phyloP scores from a whole-genome alignment of 208 protist genomes.

The Acanthamoeba culbertsoni region DNA sequence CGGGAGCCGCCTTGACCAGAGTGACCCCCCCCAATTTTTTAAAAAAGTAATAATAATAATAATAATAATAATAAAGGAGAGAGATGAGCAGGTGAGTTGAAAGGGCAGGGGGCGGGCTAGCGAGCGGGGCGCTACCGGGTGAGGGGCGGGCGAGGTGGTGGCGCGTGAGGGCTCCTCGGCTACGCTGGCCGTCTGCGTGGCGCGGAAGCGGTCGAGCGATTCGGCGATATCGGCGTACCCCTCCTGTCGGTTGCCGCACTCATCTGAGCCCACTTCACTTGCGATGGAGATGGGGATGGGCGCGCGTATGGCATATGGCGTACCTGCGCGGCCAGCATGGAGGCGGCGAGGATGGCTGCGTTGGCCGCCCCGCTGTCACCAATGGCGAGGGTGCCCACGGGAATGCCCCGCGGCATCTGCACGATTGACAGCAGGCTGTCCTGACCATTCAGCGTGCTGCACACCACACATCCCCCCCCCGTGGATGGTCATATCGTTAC shows the following conservation, averaged over 20 bases:
- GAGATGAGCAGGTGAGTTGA: too few species aligned
- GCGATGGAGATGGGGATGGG: neutral
- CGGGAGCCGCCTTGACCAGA: neutral
- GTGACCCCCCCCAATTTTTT: too few species aligned
- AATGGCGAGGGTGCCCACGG: slow-evolving; percentile 86
- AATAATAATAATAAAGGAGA: too few species aligned
- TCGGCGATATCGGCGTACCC: slow-evolving; percentile 45
- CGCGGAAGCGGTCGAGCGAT: slow-evolving; percentile 58
- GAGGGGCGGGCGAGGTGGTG: neutral
- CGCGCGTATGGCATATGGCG: neutral
- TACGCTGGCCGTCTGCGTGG: slow-evolving; percentile 69
- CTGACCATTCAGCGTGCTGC: slow-evolving; percentile 65
- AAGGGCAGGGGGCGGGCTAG: neutral
- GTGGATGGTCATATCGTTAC: neutral
- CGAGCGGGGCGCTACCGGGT: neutral
- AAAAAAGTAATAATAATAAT: too few species aligned
- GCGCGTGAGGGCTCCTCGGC: slow-evolving; percentile 2
- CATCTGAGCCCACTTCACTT: neutral
- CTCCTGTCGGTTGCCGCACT: neutral
- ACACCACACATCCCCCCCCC: neutral
- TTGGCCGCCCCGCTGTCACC: slow-evolving; percentile 82
- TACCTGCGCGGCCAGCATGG: slow-evolving; percentile 38
- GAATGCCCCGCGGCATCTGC: slow-evolving; percentile 87
- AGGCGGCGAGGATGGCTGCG: slow-evolving; percentile 81
- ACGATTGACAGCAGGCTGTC: slow-evolving; percentile 80